Percentiles rank a stretch among this genome's conserved stretches.
These are phyloP conservation scores for Triangularia verruculosa DNA, from an alignment of 2,329 filamentous ascomycete genomes.

Conservation along the genomic window DNA sequence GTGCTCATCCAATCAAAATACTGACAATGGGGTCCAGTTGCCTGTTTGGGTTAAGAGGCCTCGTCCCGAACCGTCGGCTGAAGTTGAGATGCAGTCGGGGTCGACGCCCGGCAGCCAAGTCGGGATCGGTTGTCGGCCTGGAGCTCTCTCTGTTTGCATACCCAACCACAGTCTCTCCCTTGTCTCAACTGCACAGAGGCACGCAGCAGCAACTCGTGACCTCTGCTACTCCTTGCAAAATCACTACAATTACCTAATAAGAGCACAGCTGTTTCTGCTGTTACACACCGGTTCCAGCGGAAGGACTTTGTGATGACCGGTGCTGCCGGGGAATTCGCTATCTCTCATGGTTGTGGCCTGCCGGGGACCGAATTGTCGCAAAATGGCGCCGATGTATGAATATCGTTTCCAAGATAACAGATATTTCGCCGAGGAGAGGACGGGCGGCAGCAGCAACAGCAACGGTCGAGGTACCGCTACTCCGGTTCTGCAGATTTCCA, in stretches of 20 bases:
- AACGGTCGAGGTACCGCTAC: slow-evolving; percentile 6
- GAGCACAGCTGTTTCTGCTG: background rate
- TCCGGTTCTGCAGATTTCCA: slow-evolving; percentile 3
- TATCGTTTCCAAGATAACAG: background rate
- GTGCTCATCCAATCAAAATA: slow-evolving; percentile 16
- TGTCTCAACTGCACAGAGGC: background rate
- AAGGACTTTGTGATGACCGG: background rate
- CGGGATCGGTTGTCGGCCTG: slow-evolving; percentile 4
- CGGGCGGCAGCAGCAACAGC: background rate
- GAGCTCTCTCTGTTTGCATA: background rate
- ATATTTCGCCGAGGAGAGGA: slow-evolving; percentile 2
- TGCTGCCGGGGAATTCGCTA: slow-evolving; percentile 9
- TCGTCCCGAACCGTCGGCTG: slow-evolving; percentile 23
- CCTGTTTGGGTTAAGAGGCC: slow-evolving; percentile 19
- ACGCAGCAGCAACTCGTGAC: slow-evolving; percentile 1
- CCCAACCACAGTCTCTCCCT: background rate
- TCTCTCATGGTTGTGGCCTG: background rate
- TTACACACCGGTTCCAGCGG: slow-evolving; percentile 8
- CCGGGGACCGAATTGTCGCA: slow-evolving; percentile 1
- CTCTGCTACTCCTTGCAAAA: slow-evolving; percentile 5
- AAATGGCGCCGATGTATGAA: slow-evolving; percentile 1
- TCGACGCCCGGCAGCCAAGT: slow-evolving; percentile 11
- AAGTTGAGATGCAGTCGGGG: slow-evolving; percentile 13
- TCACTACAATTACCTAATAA: slow-evolving; percentile 11
- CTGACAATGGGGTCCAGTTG: slow-evolving; percentile 9